Percentiles rank a stretch among this genome's conserved stretches.
These are phyloP conservation scores for Solanum chilense DNA, from an alignment of 257 asterid genomes.

Conservation along the genomic window DNA sequence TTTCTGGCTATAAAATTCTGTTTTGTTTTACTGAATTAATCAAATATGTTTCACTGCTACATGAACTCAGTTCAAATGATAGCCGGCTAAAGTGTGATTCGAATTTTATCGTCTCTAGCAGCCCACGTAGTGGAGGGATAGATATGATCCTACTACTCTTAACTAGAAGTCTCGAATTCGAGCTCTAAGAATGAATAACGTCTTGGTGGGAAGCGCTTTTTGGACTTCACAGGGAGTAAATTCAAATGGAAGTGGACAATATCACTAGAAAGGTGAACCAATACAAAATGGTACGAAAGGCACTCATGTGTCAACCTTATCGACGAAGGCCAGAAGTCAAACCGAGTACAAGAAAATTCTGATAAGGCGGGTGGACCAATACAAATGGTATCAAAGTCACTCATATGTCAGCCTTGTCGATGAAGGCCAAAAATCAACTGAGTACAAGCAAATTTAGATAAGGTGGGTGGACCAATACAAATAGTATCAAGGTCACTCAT, in stretches of 20 bases:
- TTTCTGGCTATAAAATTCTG: neutral
- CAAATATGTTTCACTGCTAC: neutral
- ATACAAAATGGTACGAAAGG: neutral
- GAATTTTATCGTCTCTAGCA: neutral
- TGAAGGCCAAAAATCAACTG: fast-evolving
- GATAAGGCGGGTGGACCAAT: neutral
- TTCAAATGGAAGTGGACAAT: neutral
- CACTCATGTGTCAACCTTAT: neutral
- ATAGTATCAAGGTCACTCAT: too few relatives aligned
- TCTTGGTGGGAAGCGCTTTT: neutral
- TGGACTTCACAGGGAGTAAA: neutral
- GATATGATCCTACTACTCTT: neutral
- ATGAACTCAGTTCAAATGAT: neutral
- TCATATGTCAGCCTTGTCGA: neutral
- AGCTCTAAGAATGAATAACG: neutral
- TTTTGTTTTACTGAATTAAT: neutral
- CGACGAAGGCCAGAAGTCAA: too few relatives aligned
- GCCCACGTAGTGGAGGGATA: neutral
- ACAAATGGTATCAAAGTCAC: neutral
- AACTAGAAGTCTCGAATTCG: fast-evolving
- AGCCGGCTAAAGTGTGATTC: neutral
- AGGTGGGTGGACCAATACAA: too few relatives aligned
- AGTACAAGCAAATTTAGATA: too few relatives aligned
- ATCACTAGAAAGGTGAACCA: neutral
- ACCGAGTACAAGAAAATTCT: neutral